Conservation (phyloP, 2,329 filamentous ascomycete genomes). For the Hansfordia pulvinata region DNA sequence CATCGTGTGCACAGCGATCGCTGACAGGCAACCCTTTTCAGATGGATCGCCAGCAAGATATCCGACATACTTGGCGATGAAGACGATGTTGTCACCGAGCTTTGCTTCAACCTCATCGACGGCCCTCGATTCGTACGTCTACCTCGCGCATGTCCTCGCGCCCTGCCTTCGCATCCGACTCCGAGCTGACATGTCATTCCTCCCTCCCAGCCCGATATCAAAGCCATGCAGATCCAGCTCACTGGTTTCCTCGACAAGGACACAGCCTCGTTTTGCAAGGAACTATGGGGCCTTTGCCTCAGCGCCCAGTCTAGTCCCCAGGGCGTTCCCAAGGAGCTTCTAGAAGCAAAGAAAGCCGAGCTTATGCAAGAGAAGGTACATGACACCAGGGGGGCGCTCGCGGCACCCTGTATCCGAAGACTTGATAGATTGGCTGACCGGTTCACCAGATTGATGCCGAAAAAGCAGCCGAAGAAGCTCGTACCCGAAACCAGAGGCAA, state of each 20-base stretch:
- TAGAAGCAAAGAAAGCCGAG: conserved; percentile 94
- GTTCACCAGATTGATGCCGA: conserved; percentile 60
- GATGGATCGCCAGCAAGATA: conserved; percentile 88
- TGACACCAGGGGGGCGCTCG: no score
- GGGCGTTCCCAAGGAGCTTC: conserved; percentile 83
- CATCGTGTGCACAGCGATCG: no score
- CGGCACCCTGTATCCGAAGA: not conserved
- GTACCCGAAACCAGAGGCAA: conserved; percentile 57
- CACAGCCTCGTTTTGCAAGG: conserved; percentile 77
- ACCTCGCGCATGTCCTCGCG: conserved; percentile 1
- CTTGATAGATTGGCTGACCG: conserved; percentile 3
- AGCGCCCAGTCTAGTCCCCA: conserved; percentile 81
- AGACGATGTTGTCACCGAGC: conserved; percentile 90
- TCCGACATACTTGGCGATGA: conserved; percentile 81
- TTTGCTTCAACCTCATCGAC: conserved; percentile 60
- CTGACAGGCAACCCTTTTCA: no score
- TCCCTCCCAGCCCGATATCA: conserved; percentile 84
- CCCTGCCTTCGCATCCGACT: no score
- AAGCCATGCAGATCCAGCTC: conserved; percentile 84
- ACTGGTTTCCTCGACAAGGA: conserved; percentile 93
- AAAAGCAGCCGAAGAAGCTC: conserved; percentile 62
- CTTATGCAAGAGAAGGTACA: conserved; percentile 85
- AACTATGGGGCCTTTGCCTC: conserved; percentile 81
- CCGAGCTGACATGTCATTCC: no score
- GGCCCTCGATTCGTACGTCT: conserved; percentile 58